Evolutionary conservation across 2,329 filamentous ascomycete genomes (phyloP), one percentile per base, ranked within the genome.

Genomic region (Botrytis cinerea): DNA sequence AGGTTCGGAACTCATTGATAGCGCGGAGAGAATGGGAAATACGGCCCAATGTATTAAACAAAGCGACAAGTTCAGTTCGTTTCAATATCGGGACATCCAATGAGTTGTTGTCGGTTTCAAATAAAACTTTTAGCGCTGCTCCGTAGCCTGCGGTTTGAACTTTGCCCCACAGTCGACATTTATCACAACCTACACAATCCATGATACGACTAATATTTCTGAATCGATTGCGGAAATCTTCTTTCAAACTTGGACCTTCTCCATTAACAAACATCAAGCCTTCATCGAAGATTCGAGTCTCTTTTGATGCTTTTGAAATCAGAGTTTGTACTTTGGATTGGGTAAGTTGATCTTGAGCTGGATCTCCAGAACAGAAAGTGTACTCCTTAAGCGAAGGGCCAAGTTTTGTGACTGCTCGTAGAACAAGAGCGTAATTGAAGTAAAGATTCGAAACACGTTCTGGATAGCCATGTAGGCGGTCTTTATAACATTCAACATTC

Each of bases 181-280:
- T 99, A 84, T 99, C 96, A 83, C 96, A 99, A 62, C 96, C 96
- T 32, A 98, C 95, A 78, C 96, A 99, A 83, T 99, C 96, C 96
- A 99, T 99, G 76, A 98, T 87, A 59, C 96, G 91, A 82, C 93
- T 97, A 75, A 99, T 93, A 81, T 99, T 99, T 81, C 96, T 91
- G 87, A 99, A 99, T 25, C 96, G 93, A 82, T 97, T 96, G 78
- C 94, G 92, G 86, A 99, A 99, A 81, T 99, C 96, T 81, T 98
- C 95, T 82, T 98, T 99, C 73, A 99, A 85, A 3, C 89, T 93
- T 4, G 92, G 88, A 1, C 89, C 89, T 81, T 91, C 89, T 73
- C 89, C 89, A 76, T 91, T 91, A 81, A 93, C 93, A 83, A 99
- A 99, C 95, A 99, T 97, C 80, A 96, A 85, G 76, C 90, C 92